phyloP scores from a whole-genome alignment of 371 early-diverging fungal species.

The Neoconidiobolus thromboides region DNA sequence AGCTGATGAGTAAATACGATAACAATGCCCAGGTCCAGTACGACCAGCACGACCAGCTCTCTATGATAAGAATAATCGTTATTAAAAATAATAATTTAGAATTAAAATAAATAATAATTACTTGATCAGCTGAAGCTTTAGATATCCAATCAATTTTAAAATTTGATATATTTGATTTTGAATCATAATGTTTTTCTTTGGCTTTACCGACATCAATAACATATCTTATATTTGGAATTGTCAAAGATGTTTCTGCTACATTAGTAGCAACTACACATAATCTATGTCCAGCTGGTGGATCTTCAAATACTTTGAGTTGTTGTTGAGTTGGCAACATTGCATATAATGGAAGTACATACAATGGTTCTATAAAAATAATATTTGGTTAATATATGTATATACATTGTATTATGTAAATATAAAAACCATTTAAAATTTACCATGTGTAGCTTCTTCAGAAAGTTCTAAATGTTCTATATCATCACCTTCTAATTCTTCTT shows the following conservation, averaged over 20 bases:
- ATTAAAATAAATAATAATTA: slow-evolving; percentile 1
- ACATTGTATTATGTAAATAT: background rate
- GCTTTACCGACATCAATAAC: slow-evolving; percentile 95
- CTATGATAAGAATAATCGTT: slow-evolving; percentile 20
- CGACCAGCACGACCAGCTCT: slow-evolving; percentile 98
- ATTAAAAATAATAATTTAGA: background rate
- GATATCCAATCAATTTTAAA: slow-evolving; percentile 87
- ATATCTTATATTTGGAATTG: slow-evolving; percentile 92
- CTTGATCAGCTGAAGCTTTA: slow-evolving; percentile 74
- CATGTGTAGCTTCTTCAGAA: slow-evolving; percentile 4
- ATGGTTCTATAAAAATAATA: slow-evolving; percentile 13
- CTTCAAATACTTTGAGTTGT: slow-evolving; percentile 75
- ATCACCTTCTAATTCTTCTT: slow-evolving; percentile 17
- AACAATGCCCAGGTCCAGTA: slow-evolving; percentile 93
- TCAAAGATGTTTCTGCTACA: slow-evolving; percentile 98
- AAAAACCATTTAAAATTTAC: too few relatives aligned
- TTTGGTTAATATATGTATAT: background rate
- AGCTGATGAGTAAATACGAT: slow-evolving; percentile 87
- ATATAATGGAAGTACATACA: slow-evolving; percentile 82
- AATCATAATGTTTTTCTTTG: slow-evolving; percentile 74
- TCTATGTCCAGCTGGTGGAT: slow-evolving; percentile 73
- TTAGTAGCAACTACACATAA: slow-evolving; percentile 96
- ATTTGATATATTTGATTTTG: slow-evolving; percentile 64
- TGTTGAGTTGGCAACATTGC: slow-evolving; percentile 75
- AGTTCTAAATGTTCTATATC: slow-evolving; percentile 7